Evolutionary conservation across 1,139 yeast genomes (phyloP), one percentile per base, ranked within the genome.

Genomic region (Hansenula lynferdii): DNA sequence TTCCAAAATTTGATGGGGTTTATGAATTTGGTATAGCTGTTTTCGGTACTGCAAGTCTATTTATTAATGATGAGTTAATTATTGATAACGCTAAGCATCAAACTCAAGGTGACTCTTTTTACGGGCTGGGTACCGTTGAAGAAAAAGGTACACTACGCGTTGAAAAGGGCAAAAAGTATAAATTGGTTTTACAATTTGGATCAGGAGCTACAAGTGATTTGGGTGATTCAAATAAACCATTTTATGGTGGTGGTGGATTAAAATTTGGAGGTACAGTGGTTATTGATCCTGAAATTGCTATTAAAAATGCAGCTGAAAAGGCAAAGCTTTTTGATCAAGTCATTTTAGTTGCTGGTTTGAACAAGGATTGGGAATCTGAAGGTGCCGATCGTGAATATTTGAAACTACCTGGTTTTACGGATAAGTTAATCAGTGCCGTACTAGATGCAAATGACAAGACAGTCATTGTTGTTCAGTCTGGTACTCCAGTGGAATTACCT

Each of bases 401-500:
- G 37, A 23, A 65, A 55, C 38, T 75, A 23, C 84, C 85, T 31
- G 72, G 72, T 11, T 55, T 60, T 40, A 69, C 76, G 30, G 68
- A 75, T 44, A 62, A 65, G 32, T 61, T 78, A 40, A 65, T 77
- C 20, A 58, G 53, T 22, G 74, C 66, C 26, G 69, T 78, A 16
- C 41, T 65, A 27, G 62, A 61, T 34, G 81, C 64, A 32, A 77
- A 76, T 49, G 67, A 70, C 28, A 72, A 76, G 50, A 67, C 72
- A 8, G 69, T 75, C 18, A 62, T 77, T 34, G 80, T 77, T 20
- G 70, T 75, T 57, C 83, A 77, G 54, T 69, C 80, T 4, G 85
- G 85, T 38, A 67, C 81, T 10, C 84, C 85, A 2, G 82, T 78
- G 22, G 64, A 72, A 26, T 64, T 79, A 68, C 80, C 81, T 22